These are phyloP conservation scores for Tripidium arundinaceum DNA, from an alignment of 202 grass and related monocot genomes.

Conservation along the genomic window DNA sequence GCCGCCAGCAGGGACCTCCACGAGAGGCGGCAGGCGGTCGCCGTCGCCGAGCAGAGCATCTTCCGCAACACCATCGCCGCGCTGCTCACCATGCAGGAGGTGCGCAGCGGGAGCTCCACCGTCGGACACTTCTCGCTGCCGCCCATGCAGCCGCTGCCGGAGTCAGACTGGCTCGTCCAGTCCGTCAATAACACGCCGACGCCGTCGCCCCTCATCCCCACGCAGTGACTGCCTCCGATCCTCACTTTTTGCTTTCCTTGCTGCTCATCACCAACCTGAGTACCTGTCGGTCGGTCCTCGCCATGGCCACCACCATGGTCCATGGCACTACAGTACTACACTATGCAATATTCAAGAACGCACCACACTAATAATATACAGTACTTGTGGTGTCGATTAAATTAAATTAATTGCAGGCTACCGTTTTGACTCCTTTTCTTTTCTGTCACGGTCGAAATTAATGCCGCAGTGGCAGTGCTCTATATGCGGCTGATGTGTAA, in stretches of 20 bases:
- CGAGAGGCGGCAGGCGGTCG: constrained; percentile 36
- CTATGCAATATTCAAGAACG: neutral
- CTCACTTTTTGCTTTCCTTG: too few relatives aligned
- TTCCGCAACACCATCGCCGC: constrained; percentile 86
- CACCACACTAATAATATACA: too few relatives aligned
- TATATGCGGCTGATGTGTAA: too few relatives aligned
- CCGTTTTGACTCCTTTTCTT: too few relatives aligned
- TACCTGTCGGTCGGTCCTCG: too few relatives aligned
- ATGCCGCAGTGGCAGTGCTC: too few relatives aligned
- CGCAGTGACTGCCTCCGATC: constrained; percentile 36
- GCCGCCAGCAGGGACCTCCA: neutral
- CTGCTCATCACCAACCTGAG: too few relatives aligned
- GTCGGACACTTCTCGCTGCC: constrained; percentile 69
- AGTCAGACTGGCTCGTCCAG: constrained; percentile 49
- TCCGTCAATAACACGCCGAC: constrained; percentile 32
- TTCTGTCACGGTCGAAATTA: too few relatives aligned
- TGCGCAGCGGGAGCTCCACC: constrained; percentile 85
- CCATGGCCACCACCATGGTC: neutral
- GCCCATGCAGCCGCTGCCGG: constrained; percentile 49
- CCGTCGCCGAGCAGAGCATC: constrained; percentile 52
- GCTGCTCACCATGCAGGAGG: constrained; percentile 78
- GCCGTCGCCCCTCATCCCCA: constrained; percentile 55
- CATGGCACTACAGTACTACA: neutral
- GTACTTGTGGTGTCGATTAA: too few relatives aligned
- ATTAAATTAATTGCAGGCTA: neutral